Percentiles rank a stretch among this genome's conserved stretches.
These are phyloP conservation scores for Luffa acutangula DNA, from an alignment of 306 rosid species.

Conservation along the genomic window DNA sequence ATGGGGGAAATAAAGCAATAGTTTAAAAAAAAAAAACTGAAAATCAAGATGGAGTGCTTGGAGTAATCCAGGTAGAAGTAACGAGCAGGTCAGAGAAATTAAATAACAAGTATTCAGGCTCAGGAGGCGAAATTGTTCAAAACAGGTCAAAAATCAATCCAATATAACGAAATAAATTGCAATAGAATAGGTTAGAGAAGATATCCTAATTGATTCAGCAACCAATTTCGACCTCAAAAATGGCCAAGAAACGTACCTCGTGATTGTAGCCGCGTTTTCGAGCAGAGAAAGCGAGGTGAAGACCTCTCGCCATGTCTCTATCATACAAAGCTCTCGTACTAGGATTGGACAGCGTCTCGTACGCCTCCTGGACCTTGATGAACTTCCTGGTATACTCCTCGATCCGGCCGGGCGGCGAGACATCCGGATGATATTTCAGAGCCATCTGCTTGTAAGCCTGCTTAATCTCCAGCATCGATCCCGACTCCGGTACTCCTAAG, in stretches of 20 bases:
- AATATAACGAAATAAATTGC: not conserved
- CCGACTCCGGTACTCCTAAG: constrained; percentile 58
- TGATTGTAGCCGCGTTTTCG: not conserved
- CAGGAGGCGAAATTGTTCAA: not conserved
- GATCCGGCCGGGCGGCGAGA: constrained; percentile 79
- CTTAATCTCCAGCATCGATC: constrained; percentile 60
- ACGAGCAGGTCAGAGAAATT: not conserved
- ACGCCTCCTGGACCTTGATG: constrained; percentile 75
- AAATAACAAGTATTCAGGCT: not conserved
- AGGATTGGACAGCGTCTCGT: constrained; percentile 75
- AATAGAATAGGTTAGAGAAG: not conserved
- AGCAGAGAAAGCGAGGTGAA: constrained; percentile 62
- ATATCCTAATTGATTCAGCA: not conserved
- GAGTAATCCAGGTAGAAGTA: not conserved
- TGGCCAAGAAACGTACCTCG: not conserved
- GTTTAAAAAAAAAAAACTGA: not conserved
- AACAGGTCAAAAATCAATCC: not conserved
- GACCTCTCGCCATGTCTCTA: constrained; percentile 59
- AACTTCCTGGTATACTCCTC: constrained; percentile 72
- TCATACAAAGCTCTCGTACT: constrained; percentile 54
- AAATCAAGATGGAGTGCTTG: not conserved
- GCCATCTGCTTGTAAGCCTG: constrained; percentile 80
- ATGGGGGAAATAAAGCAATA: not conserved
- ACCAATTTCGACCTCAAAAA: not conserved
- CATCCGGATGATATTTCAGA: constrained; percentile 80